Conservation (phyloP, 2,329 filamentous ascomycete genomes). For the Colletotrichum aenigma region DNA sequence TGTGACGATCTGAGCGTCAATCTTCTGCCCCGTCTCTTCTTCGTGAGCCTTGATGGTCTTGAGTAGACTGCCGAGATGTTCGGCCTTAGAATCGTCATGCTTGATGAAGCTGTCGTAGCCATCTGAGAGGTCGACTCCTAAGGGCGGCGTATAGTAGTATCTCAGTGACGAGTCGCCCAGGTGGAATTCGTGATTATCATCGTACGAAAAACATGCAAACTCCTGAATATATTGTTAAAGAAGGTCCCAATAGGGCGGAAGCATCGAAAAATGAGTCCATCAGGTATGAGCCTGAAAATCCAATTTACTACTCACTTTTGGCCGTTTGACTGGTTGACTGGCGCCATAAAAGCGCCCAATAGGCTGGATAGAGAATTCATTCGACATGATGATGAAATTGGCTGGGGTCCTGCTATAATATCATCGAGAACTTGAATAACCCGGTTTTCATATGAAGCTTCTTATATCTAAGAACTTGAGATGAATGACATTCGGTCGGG, state of each 20-base stretch:
- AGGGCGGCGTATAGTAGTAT: slow-evolving; percentile 82
- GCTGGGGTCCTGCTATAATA: not conserved
- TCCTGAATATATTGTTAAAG: slow-evolving; percentile 58
- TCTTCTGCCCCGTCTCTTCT: slow-evolving; percentile 66
- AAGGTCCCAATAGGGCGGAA: not conserved
- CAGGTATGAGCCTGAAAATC: not conserved
- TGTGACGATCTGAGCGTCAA: slow-evolving; percentile 81
- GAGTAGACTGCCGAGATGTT: slow-evolving; percentile 85
- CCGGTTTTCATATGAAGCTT: not conserved
- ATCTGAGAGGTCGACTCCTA: slow-evolving; percentile 75
- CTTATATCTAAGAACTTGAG: not conserved
- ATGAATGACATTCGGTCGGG: not conserved
- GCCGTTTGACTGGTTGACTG: slow-evolving; percentile 74
- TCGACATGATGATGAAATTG: not conserved
- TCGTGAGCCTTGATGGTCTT: slow-evolving; percentile 78
- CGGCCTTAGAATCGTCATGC: slow-evolving; percentile 80
- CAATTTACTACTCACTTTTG: slow-evolving; percentile 58
- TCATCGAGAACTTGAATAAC: not conserved
- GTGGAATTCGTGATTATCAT: slow-evolving; percentile 78
- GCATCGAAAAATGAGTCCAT: not conserved
- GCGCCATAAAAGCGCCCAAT: slow-evolving; percentile 69
- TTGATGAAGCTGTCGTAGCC: slow-evolving; percentile 86
- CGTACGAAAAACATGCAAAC: slow-evolving; percentile 92
- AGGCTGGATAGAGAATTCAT: slow-evolving; percentile 69
- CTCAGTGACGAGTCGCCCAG: slow-evolving; percentile 80